Conservation (phyloP, 257 asterid genomes). For the Lavandula angustifolia region DNA sequence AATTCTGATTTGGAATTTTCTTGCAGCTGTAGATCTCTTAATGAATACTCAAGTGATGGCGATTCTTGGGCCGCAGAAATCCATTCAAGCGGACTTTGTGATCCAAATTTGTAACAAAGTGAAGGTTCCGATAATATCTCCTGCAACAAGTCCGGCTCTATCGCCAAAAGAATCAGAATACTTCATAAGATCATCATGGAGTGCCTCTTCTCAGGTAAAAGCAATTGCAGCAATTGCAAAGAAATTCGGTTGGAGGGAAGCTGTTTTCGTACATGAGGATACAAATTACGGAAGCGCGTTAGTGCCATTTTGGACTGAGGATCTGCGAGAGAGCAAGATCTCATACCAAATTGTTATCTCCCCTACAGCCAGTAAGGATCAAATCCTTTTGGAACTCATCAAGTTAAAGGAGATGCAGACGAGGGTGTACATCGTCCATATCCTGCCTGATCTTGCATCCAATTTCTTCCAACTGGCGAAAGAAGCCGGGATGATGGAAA, state of each 20-base stretch:
- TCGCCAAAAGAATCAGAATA: not conserved
- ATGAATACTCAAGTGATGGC: slow-evolving; percentile 4
- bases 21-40: slow-evolving; percentile 9
- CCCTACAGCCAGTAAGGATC: slow-evolving; percentile 34
- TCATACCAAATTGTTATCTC: slow-evolving; percentile 40
- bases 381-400: slow-evolving; percentile 33
- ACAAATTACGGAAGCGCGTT: slow-evolving; percentile 46
- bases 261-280: slow-evolving; percentile 40
- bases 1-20: not conserved
- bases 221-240: slow-evolving; percentile 42
- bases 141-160: slow-evolving; percentile 36
- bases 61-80: not conserved
- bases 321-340: slow-evolving; percentile 32
- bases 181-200: slow-evolving; percentile 11
- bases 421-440: slow-evolving; percentile 46
- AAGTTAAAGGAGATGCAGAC: slow-evolving; percentile 52
- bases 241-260: slow-evolving; percentile 41
- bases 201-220: slow-evolving; percentile 34
- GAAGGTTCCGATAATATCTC: slow-evolving; percentile 37
- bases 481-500: slow-evolving; percentile 47
- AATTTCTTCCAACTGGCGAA: slow-evolving; percentile 35
- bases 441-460: slow-evolving; percentile 30
- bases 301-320: slow-evolving; percentile 37
- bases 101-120: slow-evolving; percentile 33
- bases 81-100: slow-evolving; percentile 31